A percentile compares a stretch with the other conserved stretches of the same genome.
Evolutionary conservation across 1,284 basidiomycete genomes (phyloP).

Genomic region (Singerocomus inundabilis): DNA sequence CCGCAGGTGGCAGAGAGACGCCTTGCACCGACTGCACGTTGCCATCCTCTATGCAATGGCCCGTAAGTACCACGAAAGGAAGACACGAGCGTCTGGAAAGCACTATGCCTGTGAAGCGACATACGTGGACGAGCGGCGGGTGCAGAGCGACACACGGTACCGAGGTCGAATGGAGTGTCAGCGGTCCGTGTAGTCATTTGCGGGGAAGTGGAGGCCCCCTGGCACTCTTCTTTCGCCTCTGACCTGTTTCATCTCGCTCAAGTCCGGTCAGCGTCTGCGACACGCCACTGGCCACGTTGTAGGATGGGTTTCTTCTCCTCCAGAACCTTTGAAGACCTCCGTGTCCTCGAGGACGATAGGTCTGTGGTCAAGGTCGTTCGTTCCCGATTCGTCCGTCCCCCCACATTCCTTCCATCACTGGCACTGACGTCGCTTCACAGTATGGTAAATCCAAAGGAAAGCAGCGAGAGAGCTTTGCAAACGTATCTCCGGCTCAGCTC

Average conservation of each 20-base stretch:
- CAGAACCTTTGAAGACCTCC: constrained; percentile 42
- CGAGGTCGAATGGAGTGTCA: constrained; percentile 26
- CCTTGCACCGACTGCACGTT: constrained; percentile 7
- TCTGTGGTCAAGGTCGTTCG: constrained; percentile 65
- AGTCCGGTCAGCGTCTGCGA: neutral
- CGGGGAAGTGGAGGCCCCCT: constrained; percentile 20
- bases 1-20: constrained; percentile 35
- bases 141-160: constrained; percentile 10
- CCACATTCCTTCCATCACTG: constrained; percentile 14
- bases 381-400: constrained; percentile 65
- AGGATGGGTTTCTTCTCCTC: constrained; percentile 60
- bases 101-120: constrained; percentile 5
- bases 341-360: constrained; percentile 37
- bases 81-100: neutral
- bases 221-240: constrained; percentile 17
- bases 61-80: neutral
- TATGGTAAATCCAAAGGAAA: constrained; percentile 67
- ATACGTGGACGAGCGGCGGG: neutral
- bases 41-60: constrained; percentile 1
- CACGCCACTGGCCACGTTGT: neutral
- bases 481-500: constrained; percentile 25
- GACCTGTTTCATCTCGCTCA: constrained; percentile 5
- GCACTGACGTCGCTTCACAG: constrained; percentile 36
- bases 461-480: constrained; percentile 45
- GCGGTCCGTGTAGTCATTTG: constrained; percentile 19